Percentiles rank a stretch among this genome's conserved stretches.
These are phyloP conservation scores for Solanum gracilifrons DNA, from an alignment of 257 asterid species.

Conservation along the genomic window DNA sequence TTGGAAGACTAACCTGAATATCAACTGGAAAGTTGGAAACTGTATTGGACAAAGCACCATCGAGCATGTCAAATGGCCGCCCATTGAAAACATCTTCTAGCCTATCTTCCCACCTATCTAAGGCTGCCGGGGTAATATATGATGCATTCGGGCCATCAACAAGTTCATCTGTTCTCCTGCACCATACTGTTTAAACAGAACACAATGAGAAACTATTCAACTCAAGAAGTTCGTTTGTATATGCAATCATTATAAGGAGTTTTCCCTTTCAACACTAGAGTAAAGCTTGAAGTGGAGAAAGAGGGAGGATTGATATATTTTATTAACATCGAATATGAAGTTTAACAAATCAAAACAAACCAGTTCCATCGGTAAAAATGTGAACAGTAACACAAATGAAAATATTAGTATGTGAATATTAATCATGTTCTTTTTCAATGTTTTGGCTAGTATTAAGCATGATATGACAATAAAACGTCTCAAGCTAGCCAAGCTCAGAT, in stretches of 20 bases:
- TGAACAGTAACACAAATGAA: background rate
- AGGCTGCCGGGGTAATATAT: constrained; percentile 78
- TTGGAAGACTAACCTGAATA: constrained; percentile 54
- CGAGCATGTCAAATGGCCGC: constrained; percentile 96
- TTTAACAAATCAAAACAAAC: background rate
- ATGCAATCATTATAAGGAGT: background rate
- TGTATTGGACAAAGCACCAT: constrained; percentile 87
- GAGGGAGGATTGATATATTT: background rate
- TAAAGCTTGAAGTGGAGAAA: background rate
- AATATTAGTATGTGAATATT: background rate
- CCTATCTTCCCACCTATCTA: constrained; percentile 91
- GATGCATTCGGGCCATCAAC: constrained; percentile 99
- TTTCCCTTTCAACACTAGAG: background rate
- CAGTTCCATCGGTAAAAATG: background rate
- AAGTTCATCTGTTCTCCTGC: constrained; percentile 96
- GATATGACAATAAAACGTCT: background rate
- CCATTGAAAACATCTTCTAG: constrained; percentile 73
- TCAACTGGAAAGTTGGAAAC: constrained; percentile 74
- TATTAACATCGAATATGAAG: background rate
- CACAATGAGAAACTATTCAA: background rate
- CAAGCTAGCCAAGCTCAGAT: too few species aligned
- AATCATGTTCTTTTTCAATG: background rate
- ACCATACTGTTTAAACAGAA: constrained; percentile 60
- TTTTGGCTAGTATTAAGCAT: background rate
- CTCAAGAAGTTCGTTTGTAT: background rate